Base-by-base conservation (phyloP, 2,329 filamentous ascomycete species). In the Fusarium zealandicum region DNA sequence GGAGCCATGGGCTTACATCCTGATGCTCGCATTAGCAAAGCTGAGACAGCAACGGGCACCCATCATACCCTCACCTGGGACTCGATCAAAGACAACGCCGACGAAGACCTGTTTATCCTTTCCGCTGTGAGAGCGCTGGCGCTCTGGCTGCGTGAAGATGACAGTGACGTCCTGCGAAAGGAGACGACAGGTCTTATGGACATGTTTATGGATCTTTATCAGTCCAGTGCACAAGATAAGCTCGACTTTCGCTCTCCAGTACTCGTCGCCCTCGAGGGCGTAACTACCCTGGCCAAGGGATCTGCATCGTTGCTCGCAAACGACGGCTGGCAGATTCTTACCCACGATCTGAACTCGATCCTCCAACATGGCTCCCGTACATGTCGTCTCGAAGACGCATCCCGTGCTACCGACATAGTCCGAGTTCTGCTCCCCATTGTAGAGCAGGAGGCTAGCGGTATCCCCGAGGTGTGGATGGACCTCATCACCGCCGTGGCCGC, bases 101-200 rank as follows among this genome's bases (percentile, higher is more conserved):
- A 77, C 2, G 73, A 79, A 6, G 87, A 90, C 61, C 80, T 83
- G 1, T 75, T 90, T 7, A 76, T 87, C 2, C 76, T 87, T 2
- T 81, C 86, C 3, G 80, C 82, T 0, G 71, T 89, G 17, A 75
- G 84, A 37, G 74, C 82, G 0, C 66, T 90, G 25, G 80, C 85
- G 1, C 77, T 89, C 14, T 90, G 88, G 88, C 73, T 90, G n/a
- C 77, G 84, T 7, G 87, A 90, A 57, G 87, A 90, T 51, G 86
- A 89, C 33, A 85, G 84, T 33, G 81, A 85, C 12, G 71, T 75
- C 7, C 66, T 89, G 32, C 75, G 85, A 10, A 79, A 75, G 41
- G 82, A 87, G 63, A 81, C 80, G 10, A 78, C 80, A 0, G 85
- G 84, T 0, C 70, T 90, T 42, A 80, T 79, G 54, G 87, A 90